A percentile compares a stretch with the other conserved stretches of the same genome.
These are phyloP conservation scores for Tricharina praecox DNA, from an alignment of 495 filamentous ascomycete genomes.

Conservation along the genomic window DNA sequence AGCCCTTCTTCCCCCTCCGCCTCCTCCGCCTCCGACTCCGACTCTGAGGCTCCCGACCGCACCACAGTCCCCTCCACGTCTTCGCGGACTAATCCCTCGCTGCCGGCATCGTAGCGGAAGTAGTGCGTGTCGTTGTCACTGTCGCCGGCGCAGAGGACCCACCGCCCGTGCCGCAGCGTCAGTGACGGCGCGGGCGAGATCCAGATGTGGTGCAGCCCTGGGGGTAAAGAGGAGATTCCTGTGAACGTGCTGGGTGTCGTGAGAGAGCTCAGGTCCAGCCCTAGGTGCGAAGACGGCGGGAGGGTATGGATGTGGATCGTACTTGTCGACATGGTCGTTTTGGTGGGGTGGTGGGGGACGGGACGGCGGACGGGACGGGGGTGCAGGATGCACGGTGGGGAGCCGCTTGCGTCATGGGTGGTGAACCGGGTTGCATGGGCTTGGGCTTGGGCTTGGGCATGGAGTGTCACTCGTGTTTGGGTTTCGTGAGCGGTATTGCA, in stretches of 20 bases:
- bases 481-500: too few species aligned
- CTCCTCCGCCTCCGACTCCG: too few species aligned
- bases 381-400: too few species aligned
- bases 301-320: constrained; percentile 19
- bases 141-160: constrained; percentile 9
- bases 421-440: too few species aligned
- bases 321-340: background rate
- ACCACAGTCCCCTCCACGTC: too few species aligned
- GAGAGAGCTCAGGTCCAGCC: constrained; percentile 24
- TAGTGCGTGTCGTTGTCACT: background rate
- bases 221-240: constrained; percentile 19
- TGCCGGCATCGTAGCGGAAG: background rate
- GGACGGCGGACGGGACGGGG: too few species aligned
- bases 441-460: too few species aligned
- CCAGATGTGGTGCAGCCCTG: constrained; percentile 22
- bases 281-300: constrained; percentile 18
- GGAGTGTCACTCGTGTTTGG: too few species aligned
- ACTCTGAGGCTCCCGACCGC: too few species aligned
- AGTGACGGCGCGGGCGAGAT: constrained; percentile 20
- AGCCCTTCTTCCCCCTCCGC: background rate
- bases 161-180: constrained; percentile 17
- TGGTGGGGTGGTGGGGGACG: background rate
- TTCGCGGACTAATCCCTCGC: background rate
- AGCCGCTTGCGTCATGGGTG: too few species aligned
- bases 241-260: constrained; percentile 20